These are phyloP conservation scores for Chlamydomonas incerta DNA, from an alignment of 139 green algal genomes.

Conservation along the genomic window DNA sequence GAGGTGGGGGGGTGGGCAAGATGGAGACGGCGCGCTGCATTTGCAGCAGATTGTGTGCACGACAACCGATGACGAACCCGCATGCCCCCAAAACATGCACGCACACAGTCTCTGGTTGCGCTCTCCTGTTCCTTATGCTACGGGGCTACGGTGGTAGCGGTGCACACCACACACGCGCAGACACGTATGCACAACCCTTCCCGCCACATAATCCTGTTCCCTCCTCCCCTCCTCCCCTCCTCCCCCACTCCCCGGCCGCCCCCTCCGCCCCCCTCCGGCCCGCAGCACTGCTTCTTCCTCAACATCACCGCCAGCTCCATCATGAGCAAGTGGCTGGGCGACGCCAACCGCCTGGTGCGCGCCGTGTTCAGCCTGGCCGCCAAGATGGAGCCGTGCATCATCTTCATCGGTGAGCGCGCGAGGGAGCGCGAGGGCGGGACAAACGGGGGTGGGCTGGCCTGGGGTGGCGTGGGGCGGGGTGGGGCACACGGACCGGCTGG, in stretches of 20 bases:
- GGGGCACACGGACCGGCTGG: no score
- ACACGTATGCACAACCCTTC: no score
- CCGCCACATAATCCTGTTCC: neutral
- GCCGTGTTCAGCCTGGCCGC: slow-evolving; percentile 67
- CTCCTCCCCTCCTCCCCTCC: neutral
- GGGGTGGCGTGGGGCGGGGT: no score
- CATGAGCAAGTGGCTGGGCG: slow-evolving; percentile 96
- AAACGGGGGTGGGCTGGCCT: no score
- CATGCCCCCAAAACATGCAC: no score
- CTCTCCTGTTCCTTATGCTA: no score
- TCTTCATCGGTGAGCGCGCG: slow-evolving; percentile 93
- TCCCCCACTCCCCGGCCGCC: neutral
- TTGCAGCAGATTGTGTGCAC: no score
- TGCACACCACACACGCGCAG: neutral
- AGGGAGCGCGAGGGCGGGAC: neutral
- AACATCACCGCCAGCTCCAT: slow-evolving; percentile 88
- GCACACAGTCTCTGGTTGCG: no score
- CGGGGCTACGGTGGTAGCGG: no score
- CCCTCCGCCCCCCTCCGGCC: neutral
- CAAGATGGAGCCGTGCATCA: slow-evolving; percentile 95
- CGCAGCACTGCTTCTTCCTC: slow-evolving; percentile 90
- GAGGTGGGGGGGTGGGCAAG: no score
- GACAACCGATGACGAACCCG: no score
- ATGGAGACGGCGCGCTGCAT: no score
- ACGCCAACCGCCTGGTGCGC: slow-evolving; percentile 70